Percentiles rank a stretch among this genome's conserved stretches.
Evolutionary conservation across 305 asterid species (phyloP).

Genomic region (Ajuga reptans): DNA sequence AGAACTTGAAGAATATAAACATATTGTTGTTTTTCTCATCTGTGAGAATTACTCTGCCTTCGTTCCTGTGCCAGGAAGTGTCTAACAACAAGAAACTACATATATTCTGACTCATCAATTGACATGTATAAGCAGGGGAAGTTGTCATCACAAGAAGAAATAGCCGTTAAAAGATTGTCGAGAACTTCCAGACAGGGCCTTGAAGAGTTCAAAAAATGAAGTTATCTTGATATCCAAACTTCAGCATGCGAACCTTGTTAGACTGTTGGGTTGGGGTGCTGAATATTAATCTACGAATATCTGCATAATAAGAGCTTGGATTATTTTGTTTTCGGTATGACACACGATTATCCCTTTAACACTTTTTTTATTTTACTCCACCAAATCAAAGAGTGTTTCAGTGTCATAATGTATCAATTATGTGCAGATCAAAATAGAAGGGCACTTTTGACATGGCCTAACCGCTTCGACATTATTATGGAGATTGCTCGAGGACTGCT

Average conservation of each 20-base stretch:
- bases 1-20: too few relatives aligned
- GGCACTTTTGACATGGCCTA: slow-evolving; percentile 21
- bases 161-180: slow-evolving; percentile 25
- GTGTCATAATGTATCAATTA: background rate
- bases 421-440: slow-evolving; percentile 16
- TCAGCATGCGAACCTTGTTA: slow-evolving; percentile 24
- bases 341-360: background rate
- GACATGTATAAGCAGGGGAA: slow-evolving; percentile 17
- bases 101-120: background rate
- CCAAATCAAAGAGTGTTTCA: background rate
- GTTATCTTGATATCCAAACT: slow-evolving; percentile 21
- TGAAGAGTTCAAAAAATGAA: slow-evolving; percentile 28
- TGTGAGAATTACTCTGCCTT: too few relatives aligned
- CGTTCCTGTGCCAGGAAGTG: too few relatives aligned
- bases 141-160: slow-evolving; percentile 8
- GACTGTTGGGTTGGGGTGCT: slow-evolving; percentile 28
- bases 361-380: background rate
- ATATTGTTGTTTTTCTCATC: too few relatives aligned
- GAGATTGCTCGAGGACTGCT: slow-evolving; percentile 30
- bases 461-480: slow-evolving; percentile 26
- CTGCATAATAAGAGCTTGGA: slow-evolving; percentile 23
- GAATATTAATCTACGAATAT: slow-evolving; percentile 28
- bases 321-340: slow-evolving; percentile 18
- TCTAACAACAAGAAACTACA: too few relatives aligned
- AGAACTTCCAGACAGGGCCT: slow-evolving; percentile 21